These are phyloP conservation scores for Boletus reticulatus DNA, from an alignment of 768 basidiomycete species.

Conservation along the genomic window DNA sequence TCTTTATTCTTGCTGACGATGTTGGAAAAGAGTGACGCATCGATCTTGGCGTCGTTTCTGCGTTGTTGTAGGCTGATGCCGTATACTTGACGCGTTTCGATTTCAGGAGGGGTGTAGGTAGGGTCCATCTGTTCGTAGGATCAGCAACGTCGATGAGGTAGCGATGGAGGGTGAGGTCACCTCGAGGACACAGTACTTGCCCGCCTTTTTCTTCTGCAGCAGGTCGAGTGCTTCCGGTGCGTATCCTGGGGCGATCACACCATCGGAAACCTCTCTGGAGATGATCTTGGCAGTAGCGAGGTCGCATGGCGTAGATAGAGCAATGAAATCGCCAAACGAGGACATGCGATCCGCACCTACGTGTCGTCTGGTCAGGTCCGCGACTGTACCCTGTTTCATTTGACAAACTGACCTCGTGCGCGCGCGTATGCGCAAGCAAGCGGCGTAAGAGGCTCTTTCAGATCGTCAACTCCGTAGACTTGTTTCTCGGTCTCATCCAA, in stretches of 20 bases:
- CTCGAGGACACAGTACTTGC: conserved; percentile 97
- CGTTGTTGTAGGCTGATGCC: conserved; percentile 88
- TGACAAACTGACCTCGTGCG: conserved; percentile 67
- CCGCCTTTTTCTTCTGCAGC: conserved; percentile 93
- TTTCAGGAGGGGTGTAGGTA: conserved; percentile 67
- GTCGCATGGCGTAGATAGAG: conserved; percentile 90
- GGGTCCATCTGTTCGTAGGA: conserved; percentile 73
- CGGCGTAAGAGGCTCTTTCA: conserved; percentile 85
- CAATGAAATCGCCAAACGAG: conserved; percentile 98
- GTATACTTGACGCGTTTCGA: conserved; percentile 95
- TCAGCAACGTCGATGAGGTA: conserved; percentile 7
- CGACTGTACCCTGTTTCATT: neutral
- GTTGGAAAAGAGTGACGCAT: conserved; percentile 77
- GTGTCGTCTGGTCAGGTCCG: conserved; percentile 6
- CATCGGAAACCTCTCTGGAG: conserved; percentile 98
- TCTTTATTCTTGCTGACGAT: conserved; percentile 87
- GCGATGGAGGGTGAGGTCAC: conserved; percentile 37
- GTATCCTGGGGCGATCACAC: conserved; percentile 96
- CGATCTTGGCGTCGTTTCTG: conserved; percentile 88
- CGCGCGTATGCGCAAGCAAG: conserved; percentile 94
- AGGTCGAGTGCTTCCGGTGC: conserved; percentile 84
- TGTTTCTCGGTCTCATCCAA: conserved; percentile 83
- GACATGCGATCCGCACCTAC: conserved; percentile 98
- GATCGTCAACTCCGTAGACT: conserved; percentile 95
- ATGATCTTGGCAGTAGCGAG: conserved; percentile 94